Evolutionary conservation across 129 eudicot genomes (phyloP), one percentile per base, ranked within the genome.

Genomic region (Arctium minus): DNA sequence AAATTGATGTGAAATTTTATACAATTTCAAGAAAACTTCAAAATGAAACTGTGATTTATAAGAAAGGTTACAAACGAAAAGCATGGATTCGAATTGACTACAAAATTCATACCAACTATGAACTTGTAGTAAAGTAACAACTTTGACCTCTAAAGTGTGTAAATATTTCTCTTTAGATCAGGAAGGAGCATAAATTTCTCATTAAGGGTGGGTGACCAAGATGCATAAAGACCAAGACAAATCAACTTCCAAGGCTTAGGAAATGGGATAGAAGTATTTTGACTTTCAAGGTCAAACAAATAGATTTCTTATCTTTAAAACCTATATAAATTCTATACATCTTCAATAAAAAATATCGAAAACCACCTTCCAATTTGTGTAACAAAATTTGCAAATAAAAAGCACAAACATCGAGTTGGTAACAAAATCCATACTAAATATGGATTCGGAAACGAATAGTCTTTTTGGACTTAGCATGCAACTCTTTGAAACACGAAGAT

Each of bases 381-480:
- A 56, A 56, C 32, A 65, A 65, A 65, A 6, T 12, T 65, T 65
- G 32, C 32, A 7, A 65, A 65, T 65, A 7, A 65, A 65, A 65
- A 65, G 9, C 70, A 65, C 70, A 15, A 50, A 50, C 18, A 27
- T 56, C 4, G 15, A 44, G 12, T 56, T 56, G 70, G 10, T 27
- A 27, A 65, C 70, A 65, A 56, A 56, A 56, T 44, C 53, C 15
- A 44, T 48, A 70, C 22, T 5, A 32, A 69, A 3, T 68, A 46
- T 33, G 48, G 46, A 46, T 11, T 48, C 7, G 76, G 56, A 71
- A 56, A 53, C 27, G 56, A 81, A 38, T 27, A 73, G 30, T 30
- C 60, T 73, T 22, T 22, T 22, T 81, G 84, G 64, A 79, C 79
- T 64, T 33, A 71, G 36, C 62, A 18, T 22, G 38, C 6, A 65